phyloP scores from a whole-genome alignment of 768 basidiomycete species.

The Leccinum subgranulosum region DNA sequence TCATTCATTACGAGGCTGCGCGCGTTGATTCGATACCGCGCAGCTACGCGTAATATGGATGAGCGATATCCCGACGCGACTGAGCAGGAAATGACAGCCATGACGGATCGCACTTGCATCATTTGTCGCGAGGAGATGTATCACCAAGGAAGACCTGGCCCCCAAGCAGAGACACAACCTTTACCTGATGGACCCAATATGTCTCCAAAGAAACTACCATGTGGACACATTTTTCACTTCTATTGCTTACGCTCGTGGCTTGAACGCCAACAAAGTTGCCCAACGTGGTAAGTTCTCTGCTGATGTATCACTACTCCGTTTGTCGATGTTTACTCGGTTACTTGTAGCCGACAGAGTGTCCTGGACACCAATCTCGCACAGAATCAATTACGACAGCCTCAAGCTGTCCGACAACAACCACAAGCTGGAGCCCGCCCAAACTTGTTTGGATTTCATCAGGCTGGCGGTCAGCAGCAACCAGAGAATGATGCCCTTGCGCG shows the following conservation, averaged over 20 bases:
- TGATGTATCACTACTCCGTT: not conserved
- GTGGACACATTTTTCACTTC: constrained; percentile 98
- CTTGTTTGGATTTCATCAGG: constrained; percentile 26
- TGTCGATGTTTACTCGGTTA: constrained; percentile 3
- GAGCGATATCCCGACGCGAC: constrained; percentile 92
- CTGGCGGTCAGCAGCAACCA: constrained; percentile 33
- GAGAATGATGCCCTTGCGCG: constrained; percentile 38
- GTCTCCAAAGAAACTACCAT: constrained; percentile 94
- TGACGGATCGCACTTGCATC: constrained; percentile 92
- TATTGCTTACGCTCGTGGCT: constrained; percentile 97
- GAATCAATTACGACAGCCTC: constrained; percentile 32
- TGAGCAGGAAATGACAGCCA: constrained; percentile 72
- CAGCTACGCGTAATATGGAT: constrained; percentile 96
- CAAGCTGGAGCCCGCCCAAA: constrained; percentile 32
- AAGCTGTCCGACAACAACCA: constrained; percentile 20
- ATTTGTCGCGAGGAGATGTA: constrained; percentile 98
- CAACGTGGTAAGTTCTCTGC: constrained; percentile 75
- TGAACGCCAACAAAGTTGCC: constrained; percentile 97
- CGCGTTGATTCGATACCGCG: constrained; percentile 88
- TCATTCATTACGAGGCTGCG: constrained; percentile 87
- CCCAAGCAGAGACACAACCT: constrained; percentile 19
- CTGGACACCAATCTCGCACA: constrained; percentile 46
- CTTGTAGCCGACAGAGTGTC: constrained; percentile 68
- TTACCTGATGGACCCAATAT: constrained; percentile 77
- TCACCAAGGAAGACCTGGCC: constrained; percentile 31